Evolutionary conservation across 176 grass and related monocot genomes (phyloP), one percentile per base, ranked within the genome.

Genomic region (Aegilops umbellulata): DNA sequence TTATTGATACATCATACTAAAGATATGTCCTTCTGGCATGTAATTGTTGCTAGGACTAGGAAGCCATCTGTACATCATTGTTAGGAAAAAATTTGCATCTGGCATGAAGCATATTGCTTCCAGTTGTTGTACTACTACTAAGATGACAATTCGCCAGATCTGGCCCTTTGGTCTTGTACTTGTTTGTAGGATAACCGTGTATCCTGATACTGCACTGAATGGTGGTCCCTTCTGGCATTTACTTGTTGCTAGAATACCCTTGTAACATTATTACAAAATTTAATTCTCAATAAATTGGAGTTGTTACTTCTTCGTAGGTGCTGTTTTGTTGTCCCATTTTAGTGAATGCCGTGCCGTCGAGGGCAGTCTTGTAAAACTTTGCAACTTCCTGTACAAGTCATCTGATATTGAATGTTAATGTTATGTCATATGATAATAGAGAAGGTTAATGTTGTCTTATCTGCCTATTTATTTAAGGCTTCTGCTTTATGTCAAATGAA

Each of bases 1-100:
- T 94, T 70, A 76, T 99, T 89, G 92, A 94, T 87, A 83, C 86
- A 38, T 86, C 64, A 76, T 77, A 67, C 38, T 90, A 70, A 61
- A 90, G 7, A 41, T 63, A 83, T 82, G 63, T 74, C 74, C 3
- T 78, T 82, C 74, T 78, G 80, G 89, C 64, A 29, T 86, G 74
- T 85, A 83, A 95, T 90, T 86, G 35, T 82, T 88, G 78, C 85
- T 87, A 79, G 65, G 32, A 24, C 85, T 87, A 85, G 65, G 26
- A 24, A 76, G 47, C 72, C 83, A 38, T 19, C 60, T 90, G 86
- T 88, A 88, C 78, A 88, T 75, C 69, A 44, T 81, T 76, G 29
- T 22, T 85, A 85, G 93, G 82, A 77, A 91, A 46, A 85, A 87
- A 26, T 80, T 30, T 51, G 83, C 89, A 19, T 86, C 88, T 75